Percentiles rank a stretch among this genome's conserved stretches.
These are phyloP conservation scores for Xylaria palmicola DNA, from an alignment of 495 filamentous ascomycete genomes.

Conservation along the genomic window DNA sequence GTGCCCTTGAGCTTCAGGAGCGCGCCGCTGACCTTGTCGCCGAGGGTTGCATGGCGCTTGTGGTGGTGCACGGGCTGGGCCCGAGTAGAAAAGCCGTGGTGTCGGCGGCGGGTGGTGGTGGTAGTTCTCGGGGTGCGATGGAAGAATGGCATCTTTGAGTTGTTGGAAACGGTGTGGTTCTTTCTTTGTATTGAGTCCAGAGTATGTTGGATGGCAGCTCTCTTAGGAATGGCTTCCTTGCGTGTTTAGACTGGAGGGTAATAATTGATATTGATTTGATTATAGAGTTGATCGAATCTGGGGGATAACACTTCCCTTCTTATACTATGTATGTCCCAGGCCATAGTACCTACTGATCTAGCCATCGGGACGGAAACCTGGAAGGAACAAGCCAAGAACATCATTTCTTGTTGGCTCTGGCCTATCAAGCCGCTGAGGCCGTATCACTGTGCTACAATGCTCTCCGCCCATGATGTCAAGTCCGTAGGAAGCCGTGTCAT, in stretches of 20 bases:
- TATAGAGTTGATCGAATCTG: not conserved
- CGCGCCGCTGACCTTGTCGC: conserved; percentile 70
- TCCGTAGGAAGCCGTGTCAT: not conserved
- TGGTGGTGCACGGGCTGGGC: conserved; percentile 50
- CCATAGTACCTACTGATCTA: not conserved
- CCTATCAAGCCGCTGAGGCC: not conserved
- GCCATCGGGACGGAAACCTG: not conserved
- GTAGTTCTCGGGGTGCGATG: conserved; percentile 23
- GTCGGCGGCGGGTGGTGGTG: conserved; percentile 20
- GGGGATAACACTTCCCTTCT: not conserved
- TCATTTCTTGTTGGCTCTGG: not conserved
- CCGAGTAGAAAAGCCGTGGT: conserved; percentile 12
- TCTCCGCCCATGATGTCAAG: conserved; percentile 8
- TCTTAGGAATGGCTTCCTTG: no score
- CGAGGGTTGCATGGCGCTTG: conserved; percentile 54
- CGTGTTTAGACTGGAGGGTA: no score
- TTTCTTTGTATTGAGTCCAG: no score
- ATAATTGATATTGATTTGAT: no score
- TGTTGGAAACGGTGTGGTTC: no score
- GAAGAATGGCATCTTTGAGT: no score
- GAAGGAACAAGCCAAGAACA: not conserved
- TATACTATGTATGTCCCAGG: not conserved
- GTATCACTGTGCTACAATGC: not conserved
- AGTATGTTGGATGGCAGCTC: no score
- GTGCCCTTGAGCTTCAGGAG: conserved; percentile 64